Evolutionary conservation across 73 alveolate species (phyloP), one percentile per base, ranked within the genome.

Genomic region (Blepharisma stoltei): DNA sequence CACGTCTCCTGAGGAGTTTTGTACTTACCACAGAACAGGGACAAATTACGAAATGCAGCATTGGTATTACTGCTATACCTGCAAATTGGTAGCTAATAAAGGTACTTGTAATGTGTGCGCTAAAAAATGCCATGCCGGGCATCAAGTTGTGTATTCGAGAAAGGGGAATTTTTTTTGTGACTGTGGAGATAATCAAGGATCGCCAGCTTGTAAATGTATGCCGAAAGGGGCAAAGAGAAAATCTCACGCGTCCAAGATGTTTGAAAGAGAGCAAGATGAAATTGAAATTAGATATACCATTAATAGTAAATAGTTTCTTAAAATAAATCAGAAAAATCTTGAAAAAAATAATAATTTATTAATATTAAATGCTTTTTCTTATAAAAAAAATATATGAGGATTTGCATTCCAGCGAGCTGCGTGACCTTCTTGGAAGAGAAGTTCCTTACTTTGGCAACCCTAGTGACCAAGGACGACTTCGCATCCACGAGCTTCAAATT

Each of bases 31-130:
- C 8, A 37, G 55, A 52, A 85, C 92, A 6, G 43, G 76, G 54
- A 81, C 67, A 65, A 49, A 85, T 6, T 85, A 65, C 41, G 47
- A 32, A 38, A 45, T 45, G 47, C 77, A 85, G 54, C 92, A 80
- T 27, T 85, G 92, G 92, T 85, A 85, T 53, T 71, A 53, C 76
- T 85, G 92, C 80, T 75, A 71, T 54, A 71, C 92, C 6, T 85
- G 92, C 86, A 54, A 55, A 9, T 78, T 85, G 6, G 78, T 83
- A 7, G 88, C 77, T 9, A 85, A 83, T 52, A 69, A 50, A 54
- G 92, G 92, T 38, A 44, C 73, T 6, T 85, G 92, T 52, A 44
- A 77, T 20, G 86, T 85, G 0, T 85, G 92, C 48, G 88, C 86
- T 5, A 45, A 73, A 14, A 70, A 25, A 25, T 85, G 92, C 44